A percentile compares a stretch with the other conserved stretches of the same genome.
These are phyloP conservation scores for Candida methanosorbosa DNA, from an alignment of 805 yeast genomes.

Conservation along the genomic window DNA sequence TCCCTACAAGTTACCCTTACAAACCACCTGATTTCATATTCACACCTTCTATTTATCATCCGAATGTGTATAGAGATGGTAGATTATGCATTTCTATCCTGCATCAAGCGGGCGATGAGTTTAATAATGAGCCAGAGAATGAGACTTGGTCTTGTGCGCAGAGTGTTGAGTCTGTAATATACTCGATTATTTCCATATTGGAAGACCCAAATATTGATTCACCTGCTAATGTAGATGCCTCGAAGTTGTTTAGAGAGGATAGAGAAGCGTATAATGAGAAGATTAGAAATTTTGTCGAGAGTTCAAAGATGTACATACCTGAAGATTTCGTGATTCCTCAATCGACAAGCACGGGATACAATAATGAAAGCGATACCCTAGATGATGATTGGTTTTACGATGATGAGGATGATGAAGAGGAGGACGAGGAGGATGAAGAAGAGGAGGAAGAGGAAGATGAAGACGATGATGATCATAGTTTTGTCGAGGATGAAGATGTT, in stretches of 20 bases:
- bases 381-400: constrained; percentile 51
- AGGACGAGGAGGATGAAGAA: constrained; percentile 40
- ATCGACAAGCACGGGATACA: constrained; percentile 28
- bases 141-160: constrained; percentile 95
- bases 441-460: constrained; percentile 49
- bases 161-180: constrained; percentile 83
- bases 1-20: constrained; percentile 87
- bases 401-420: constrained; percentile 55
- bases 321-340: constrained; percentile 76
- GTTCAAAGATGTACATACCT: constrained; percentile 81
- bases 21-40: constrained; percentile 90
- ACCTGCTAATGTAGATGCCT: constrained; percentile 96
- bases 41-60: constrained; percentile 90
- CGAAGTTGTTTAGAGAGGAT: constrained; percentile 80
- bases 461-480: constrained; percentile 37
- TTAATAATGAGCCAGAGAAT: constrained; percentile 84
- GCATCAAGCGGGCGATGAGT: constrained; percentile 86
- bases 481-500: constrained; percentile 33
- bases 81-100: constrained; percentile 85
- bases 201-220: constrained; percentile 92
- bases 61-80: constrained; percentile 92
- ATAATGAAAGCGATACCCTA: constrained; percentile 47
- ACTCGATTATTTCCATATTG: constrained; percentile 80
- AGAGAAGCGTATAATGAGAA: constrained; percentile 66
- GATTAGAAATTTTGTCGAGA: constrained; percentile 74